Percentiles rank a stretch among this genome's conserved stretches.
Evolutionary conservation across 306 rosid genomes (phyloP).

Genomic region (Astragalus membranaceus): DNA sequence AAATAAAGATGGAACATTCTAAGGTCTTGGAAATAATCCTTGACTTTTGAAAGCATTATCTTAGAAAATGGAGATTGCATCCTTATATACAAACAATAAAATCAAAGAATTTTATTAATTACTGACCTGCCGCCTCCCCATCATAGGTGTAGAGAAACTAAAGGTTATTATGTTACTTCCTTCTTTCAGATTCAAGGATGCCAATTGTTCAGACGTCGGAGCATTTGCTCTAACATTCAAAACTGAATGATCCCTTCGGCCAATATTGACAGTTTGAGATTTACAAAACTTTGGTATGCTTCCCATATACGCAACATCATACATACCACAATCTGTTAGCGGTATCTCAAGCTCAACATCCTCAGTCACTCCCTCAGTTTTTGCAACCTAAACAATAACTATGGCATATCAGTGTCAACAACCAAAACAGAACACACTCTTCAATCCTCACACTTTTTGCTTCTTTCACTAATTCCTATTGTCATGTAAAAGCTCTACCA

Average conservation of each 20-base stretch:
- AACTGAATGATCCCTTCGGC: constrained; percentile 25
- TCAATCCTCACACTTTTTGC: background rate
- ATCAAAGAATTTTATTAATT: background rate
- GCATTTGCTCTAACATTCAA: constrained; percentile 39
- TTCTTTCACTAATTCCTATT: background rate
- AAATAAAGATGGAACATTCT: background rate
- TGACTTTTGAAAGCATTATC: background rate
- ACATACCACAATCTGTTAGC: constrained; percentile 17
- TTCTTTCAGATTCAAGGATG: constrained; percentile 75
- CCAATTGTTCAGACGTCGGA: constrained; percentile 88
- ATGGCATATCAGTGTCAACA: constrained; percentile 1
- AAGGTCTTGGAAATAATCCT: background rate
- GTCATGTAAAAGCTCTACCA: background rate
- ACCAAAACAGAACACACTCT: constrained; percentile 17
- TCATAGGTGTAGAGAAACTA: constrained; percentile 63
- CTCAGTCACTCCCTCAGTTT: background rate
- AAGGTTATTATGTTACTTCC: constrained; percentile 76
- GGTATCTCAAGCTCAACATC: constrained; percentile 25
- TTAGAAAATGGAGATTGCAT: background rate
- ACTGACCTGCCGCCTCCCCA: constrained; percentile 68
- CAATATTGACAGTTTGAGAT: constrained; percentile 34
- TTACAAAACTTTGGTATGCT: constrained; percentile 19
- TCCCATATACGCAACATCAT: constrained; percentile 22
- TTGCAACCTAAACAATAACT: constrained; percentile 22
- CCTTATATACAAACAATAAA: background rate